Base-by-base conservation (phyloP, 2,329 filamentous ascomycete species). In the Rutstroemia sp. region DNA sequence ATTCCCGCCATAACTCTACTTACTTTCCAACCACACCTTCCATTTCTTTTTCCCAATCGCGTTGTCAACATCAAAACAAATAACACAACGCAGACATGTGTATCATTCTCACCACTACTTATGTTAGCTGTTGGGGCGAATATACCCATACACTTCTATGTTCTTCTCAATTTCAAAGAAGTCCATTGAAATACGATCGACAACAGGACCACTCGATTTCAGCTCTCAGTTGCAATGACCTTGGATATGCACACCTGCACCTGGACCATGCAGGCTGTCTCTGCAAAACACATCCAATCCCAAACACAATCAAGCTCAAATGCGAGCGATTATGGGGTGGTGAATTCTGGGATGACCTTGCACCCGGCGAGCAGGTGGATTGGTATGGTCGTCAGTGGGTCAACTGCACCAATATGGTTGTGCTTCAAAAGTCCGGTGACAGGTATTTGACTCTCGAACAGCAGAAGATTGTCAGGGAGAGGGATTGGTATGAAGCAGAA, bases 181-280 rank as follows among this genome's bases (percentile, higher is more conserved):
- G 9, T n/a, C 44, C 21, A 47, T 14, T 47, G 8, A 23, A 4
- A n/a, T 12, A 14, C 44, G 21, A n/a, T 23, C 19, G 21, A 27
- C 9, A 9, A 16, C 7, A 16, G 17, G 16, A 44, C 21, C 14
- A 12, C 21, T 16, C 21, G 16, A 23, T 14, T 16, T 25, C n/a
- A 16, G 44, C 44, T 7, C 19, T 7, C 25, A 47, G 16, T 25
- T 56, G 53, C 19, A n/a, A 36, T 14, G 30, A 51, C 19, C 40
- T 56, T 2, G 36, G 51, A 27, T 36, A 45, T 3, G 53, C 49
- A 34, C 53, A 56, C 42, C 34, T 56, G 19, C 27, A 56, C 5
- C 3, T 51, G 10, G 19, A 23, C 9, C 19, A 34, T 27, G 19
- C 25, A 4, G 50, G 27, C 25, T 56, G 53, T 19, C 12, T 36